Evolutionary conservation across 2,329 filamentous ascomycete species (phyloP).

Genomic region (Pseudogymnoascus sp.): DNA sequence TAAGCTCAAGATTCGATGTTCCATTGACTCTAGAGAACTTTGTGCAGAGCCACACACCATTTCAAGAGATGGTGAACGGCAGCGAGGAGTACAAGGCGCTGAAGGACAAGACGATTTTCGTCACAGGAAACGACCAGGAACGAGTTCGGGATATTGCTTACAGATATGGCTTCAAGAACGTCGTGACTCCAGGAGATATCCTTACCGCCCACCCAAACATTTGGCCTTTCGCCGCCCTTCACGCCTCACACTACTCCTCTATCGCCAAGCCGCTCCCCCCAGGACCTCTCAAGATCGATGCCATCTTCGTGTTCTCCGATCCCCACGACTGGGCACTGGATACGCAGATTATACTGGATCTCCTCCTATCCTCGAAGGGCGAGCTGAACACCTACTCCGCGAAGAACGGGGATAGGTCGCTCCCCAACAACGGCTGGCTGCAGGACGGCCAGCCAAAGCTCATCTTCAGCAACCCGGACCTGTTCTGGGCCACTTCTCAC

Average conservation of each 20-base stretch:
- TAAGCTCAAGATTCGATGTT: constrained; percentile 59
- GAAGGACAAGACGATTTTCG: constrained; percentile 60
- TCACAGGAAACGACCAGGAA: constrained; percentile 62
- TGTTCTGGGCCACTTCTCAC: constrained; percentile 82
- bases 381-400: constrained; percentile 71
- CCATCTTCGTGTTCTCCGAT: constrained; percentile 91
- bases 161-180: constrained; percentile 68
- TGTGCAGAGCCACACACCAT: constrained; percentile 87
- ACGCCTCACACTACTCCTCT: constrained; percentile 52
- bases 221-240: constrained; percentile 73
- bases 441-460: constrained; percentile 71
- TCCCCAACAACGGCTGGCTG: constrained; percentile 74
- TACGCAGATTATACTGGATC: constrained; percentile 73
- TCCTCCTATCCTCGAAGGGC: constrained; percentile 72
- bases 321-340: constrained; percentile 94
- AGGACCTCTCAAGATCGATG: constrained; percentile 67
- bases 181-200: constrained; percentile 82
- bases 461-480: constrained; percentile 85
- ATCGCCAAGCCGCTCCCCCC: constrained; percentile 52
- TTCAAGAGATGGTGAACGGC: constrained; percentile 60
- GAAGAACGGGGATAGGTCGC: constrained; percentile 57
- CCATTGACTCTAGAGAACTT: constrained; percentile 62
- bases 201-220: constrained; percentile 64
- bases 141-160: constrained; percentile 18
- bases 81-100: constrained; percentile 45